phyloP scores from a whole-genome alignment of 2,329 filamentous ascomycete species.

The Hymenoscyphus fraxineus region DNA sequence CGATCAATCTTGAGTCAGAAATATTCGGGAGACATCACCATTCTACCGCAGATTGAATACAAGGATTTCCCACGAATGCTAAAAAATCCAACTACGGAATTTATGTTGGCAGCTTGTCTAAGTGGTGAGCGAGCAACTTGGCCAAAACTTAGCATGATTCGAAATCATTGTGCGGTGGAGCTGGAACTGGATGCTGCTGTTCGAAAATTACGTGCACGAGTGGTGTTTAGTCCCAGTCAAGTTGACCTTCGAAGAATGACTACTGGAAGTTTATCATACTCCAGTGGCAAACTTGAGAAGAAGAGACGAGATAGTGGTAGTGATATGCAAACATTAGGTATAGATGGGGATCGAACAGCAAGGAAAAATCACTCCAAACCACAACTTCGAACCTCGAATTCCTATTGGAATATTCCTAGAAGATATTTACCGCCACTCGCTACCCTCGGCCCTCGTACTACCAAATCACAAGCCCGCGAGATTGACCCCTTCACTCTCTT shows the following conservation, averaged over 20 bases:
- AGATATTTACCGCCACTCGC: constrained; percentile 14
- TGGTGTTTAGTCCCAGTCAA: constrained; percentile 40
- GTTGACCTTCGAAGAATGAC: constrained; percentile 32
- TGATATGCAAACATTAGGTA: constrained; percentile 12
- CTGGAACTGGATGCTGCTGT: constrained; percentile 76
- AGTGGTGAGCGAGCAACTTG: constrained; percentile 84
- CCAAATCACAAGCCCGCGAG: constrained; percentile 15
- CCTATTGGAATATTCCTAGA: constrained; percentile 19
- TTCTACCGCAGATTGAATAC: constrained; percentile 74
- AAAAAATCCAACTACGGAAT: constrained; percentile 79
- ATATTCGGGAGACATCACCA: constrained; percentile 94
- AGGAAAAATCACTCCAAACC: constrained; percentile 22
- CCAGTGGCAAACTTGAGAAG: constrained; percentile 13
- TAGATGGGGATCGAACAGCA: constrained; percentile 12
- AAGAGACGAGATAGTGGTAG: constrained; percentile 27
- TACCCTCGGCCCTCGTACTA: constrained; percentile 14
- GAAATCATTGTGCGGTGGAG: constrained; percentile 86
- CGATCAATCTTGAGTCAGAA: constrained; percentile 81
- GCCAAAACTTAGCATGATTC: constrained; percentile 81
- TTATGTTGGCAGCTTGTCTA: constrained; percentile 76
- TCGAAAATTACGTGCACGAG: constrained; percentile 61
- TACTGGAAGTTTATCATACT: constrained; percentile 17
- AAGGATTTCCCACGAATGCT: constrained; percentile 73
- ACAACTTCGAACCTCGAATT: constrained; percentile 21
- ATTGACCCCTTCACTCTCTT: constrained; percentile 19